Evolutionary conservation across 2,329 filamentous ascomycete species (phyloP).

Genomic region (Eutypa lata): DNA sequence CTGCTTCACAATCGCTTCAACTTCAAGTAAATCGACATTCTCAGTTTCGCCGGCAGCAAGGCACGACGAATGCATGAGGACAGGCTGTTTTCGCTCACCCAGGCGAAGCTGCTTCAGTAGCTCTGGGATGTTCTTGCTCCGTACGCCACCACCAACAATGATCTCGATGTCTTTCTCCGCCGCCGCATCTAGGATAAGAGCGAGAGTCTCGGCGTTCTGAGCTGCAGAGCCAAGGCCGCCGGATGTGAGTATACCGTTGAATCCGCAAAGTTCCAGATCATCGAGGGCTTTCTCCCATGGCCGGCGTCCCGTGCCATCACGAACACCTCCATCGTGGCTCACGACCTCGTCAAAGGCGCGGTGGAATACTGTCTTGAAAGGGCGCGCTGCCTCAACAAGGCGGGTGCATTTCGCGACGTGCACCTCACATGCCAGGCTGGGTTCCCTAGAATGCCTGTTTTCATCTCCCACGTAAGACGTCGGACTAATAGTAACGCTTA

Average conservation of each 20-base stretch:
- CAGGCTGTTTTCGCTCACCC: constrained; percentile 14
- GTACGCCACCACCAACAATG: constrained; percentile 51
- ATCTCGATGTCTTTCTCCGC: constrained; percentile 37
- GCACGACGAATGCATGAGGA: constrained; percentile 50
- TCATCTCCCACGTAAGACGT: no score
- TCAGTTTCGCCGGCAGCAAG: constrained; percentile 19
- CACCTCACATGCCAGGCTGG: constrained; percentile 23
- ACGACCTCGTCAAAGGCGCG: constrained; percentile 53
- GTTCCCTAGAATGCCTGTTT: neutral
- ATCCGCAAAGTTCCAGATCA: constrained; percentile 40
- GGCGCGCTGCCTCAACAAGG: constrained; percentile 40
- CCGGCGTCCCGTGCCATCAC: neutral
- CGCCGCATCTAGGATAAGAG: constrained; percentile 29
- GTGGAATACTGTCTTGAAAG: constrained; percentile 50
- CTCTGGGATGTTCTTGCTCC: constrained; percentile 35
- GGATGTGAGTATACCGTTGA: constrained; percentile 50
- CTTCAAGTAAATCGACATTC: constrained; percentile 25
- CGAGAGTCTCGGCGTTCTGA: constrained; percentile 37
- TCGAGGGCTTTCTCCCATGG: constrained; percentile 28
- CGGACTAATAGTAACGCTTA: no score
- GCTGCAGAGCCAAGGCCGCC: constrained; percentile 43
- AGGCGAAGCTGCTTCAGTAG: constrained; percentile 26
- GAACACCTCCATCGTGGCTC: constrained; percentile 9
- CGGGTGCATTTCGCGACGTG: constrained; percentile 36
- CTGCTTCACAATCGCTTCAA: constrained; percentile 20